Evolutionary conservation across 305 asterid species (phyloP).

Genomic region (Solanum chacoense): DNA sequence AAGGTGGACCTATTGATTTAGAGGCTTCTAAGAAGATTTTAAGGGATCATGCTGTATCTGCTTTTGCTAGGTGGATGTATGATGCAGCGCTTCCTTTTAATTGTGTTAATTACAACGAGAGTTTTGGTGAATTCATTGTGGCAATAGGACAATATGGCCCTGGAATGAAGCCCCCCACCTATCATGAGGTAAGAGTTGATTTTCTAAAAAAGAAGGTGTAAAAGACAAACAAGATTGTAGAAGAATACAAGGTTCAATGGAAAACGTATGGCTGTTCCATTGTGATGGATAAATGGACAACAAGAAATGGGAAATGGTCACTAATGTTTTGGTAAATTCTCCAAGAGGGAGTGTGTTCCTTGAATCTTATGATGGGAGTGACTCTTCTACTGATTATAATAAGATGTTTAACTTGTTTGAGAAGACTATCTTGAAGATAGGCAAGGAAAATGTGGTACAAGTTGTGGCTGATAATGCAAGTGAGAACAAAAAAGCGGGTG

Average conservation of each 20-base stretch:
- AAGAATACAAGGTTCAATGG: not conserved
- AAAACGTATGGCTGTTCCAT: not conserved
- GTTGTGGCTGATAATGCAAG: not conserved
- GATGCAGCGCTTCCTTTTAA: not conserved
- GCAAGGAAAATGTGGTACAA: not conserved
- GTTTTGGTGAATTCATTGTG: not conserved
- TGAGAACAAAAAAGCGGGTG: no score
- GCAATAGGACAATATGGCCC: not conserved
- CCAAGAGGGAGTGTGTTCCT: not conserved
- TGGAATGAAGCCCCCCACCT: not conserved
- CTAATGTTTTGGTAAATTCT: not conserved
- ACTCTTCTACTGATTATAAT: not conserved
- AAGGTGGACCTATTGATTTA: not conserved
- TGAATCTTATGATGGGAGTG: not conserved
- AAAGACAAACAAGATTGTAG: not conserved
- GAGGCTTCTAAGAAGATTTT: not conserved
- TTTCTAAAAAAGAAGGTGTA: not conserved
- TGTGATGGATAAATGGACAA: not conserved
- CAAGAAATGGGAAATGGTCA: not conserved
- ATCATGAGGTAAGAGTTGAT: not conserved
- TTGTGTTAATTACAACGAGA: not conserved
- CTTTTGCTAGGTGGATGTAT: not conserved
- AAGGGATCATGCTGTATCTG: not conserved
- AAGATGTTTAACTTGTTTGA: not conserved
- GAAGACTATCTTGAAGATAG: not conserved